phyloP scores from a whole-genome alignment of 2,329 filamentous ascomycete genomes.

The Ceratocystis colombiana region DNA sequence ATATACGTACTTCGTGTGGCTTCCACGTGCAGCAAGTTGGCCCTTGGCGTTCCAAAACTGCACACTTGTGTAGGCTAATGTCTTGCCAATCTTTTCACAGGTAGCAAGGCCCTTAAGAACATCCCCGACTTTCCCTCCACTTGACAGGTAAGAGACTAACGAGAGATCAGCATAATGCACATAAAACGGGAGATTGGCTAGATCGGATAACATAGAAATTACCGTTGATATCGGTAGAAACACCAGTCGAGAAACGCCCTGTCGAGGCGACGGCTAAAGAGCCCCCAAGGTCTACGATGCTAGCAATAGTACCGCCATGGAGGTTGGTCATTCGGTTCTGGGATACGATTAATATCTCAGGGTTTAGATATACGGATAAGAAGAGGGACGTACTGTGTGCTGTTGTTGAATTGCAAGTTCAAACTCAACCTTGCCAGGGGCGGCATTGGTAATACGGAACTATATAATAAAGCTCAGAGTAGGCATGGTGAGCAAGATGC shows the following conservation, averaged over 20 bases:
- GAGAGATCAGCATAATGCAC: neutral
- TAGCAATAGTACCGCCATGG: conserved; percentile 69
- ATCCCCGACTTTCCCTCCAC: conserved; percentile 49
- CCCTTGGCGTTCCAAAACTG: conserved; percentile 50
- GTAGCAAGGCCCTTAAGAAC: conserved; percentile 46
- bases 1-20: conserved; percentile 51
- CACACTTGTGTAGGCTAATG: conserved; percentile 51
- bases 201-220: conserved; percentile 14
- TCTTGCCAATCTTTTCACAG: conserved; percentile 58
- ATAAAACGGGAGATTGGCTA: neutral
- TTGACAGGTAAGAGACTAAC: conserved; percentile 52
- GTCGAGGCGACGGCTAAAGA: conserved; percentile 56
- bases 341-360: neutral
- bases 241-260: conserved; percentile 52
- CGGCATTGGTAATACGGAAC: conserved; percentile 57
- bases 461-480: conserved; percentile 31
- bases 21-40: conserved; percentile 51
- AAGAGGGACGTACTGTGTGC: conserved; percentile 52
- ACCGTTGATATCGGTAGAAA: conserved; percentile 57
- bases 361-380: too few relatives aligned
- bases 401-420: conserved; percentile 64
- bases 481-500: neutral
- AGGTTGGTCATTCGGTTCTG: conserved; percentile 68
- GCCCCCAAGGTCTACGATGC: conserved; percentile 58
- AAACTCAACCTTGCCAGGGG: conserved; percentile 60